Conservation (phyloP, 2,329 filamentous ascomycete species). For the Penicillium sclerotigenum region DNA sequence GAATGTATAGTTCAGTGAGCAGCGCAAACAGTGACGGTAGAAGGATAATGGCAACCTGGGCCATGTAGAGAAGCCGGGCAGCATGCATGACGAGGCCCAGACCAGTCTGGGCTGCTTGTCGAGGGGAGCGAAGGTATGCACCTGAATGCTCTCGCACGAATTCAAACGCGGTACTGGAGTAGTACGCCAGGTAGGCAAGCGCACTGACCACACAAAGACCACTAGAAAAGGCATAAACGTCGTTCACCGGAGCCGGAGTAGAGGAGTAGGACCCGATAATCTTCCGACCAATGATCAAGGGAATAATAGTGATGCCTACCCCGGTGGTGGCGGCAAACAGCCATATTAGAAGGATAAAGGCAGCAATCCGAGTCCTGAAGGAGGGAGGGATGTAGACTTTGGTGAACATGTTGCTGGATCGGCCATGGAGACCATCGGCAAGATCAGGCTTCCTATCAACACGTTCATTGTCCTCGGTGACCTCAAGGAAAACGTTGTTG, state of each 20-base stretch:
- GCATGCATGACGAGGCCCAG: slow-evolving; percentile 30
- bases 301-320: slow-evolving; percentile 78
- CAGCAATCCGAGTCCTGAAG: slow-evolving; percentile 74
- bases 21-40: slow-evolving; percentile 77
- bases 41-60: slow-evolving; percentile 69
- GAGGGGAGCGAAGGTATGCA: slow-evolving; percentile 31
- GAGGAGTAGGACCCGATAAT: slow-evolving; percentile 74
- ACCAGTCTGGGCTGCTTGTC: slow-evolving; percentile 25
- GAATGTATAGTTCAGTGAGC: slow-evolving; percentile 80
- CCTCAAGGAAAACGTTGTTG: slow-evolving; percentile 72
- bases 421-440: slow-evolving; percentile 58
- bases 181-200: slow-evolving; percentile 59
- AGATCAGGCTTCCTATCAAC: slow-evolving; percentile 58
- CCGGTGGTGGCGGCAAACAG: slow-evolving; percentile 86
- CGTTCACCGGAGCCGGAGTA: slow-evolving; percentile 72
- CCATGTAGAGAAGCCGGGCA: slow-evolving; percentile 68
- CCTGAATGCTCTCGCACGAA: slow-evolving; percentile 24
- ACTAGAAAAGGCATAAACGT: slow-evolving; percentile 93
- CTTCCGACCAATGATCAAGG: slow-evolving; percentile 76
- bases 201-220: slow-evolving; percentile 79
- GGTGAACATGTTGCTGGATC: slow-evolving; percentile 61
- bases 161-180: slow-evolving; percentile 35
- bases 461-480: slow-evolving; percentile 64
- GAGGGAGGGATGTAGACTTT: slow-evolving; percentile 78
- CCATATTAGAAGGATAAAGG: slow-evolving; percentile 91